Percentiles rank a stretch among this genome's conserved stretches.
Evolutionary conservation across 2,329 filamentous ascomycete species (phyloP).

Genomic region (Fusarium pseudoanthophilum): DNA sequence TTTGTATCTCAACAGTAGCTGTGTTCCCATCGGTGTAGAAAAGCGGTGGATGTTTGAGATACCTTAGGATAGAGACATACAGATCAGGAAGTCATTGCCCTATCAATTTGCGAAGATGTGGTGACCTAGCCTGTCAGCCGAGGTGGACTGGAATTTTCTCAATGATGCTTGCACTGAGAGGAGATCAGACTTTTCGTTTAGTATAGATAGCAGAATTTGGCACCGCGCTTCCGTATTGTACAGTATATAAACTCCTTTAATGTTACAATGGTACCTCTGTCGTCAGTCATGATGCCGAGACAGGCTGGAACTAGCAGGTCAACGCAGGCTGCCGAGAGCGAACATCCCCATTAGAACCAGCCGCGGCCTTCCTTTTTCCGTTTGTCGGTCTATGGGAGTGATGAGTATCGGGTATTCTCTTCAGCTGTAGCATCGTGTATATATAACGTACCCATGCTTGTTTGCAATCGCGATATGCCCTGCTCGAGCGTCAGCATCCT

Average conservation of each 20-base stretch:
- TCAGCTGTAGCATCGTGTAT: not conserved
- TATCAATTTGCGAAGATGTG: not conserved
- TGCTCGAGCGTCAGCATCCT: constrained; percentile 52
- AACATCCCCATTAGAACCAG: constrained; percentile 36
- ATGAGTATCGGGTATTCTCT: not conserved
- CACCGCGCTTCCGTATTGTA: constrained; percentile 13
- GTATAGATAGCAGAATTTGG: accelerated
- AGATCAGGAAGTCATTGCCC: too few relatives aligned
- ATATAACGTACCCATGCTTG: constrained; percentile 80
- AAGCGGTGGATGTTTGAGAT: not conserved
- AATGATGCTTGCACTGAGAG: not conserved
- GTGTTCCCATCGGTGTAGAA: not conserved
- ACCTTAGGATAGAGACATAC: not conserved
- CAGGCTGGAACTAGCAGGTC: not conserved
- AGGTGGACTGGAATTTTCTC: not conserved
- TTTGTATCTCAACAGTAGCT: not conserved
- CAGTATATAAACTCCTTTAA: constrained; percentile 11
- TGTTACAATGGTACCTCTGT: constrained; percentile 16
- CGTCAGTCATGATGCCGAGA: not conserved
- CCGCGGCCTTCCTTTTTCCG: constrained; percentile 47
- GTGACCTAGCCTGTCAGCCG: not conserved
- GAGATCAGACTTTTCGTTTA: not conserved
- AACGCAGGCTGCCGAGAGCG: not conserved
- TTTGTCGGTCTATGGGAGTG: constrained; percentile 44
- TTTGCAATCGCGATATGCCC: constrained; percentile 94